Evolutionary conservation across 768 basidiomycete genomes (phyloP).

Genomic region (Phanerochaete carnosa): DNA sequence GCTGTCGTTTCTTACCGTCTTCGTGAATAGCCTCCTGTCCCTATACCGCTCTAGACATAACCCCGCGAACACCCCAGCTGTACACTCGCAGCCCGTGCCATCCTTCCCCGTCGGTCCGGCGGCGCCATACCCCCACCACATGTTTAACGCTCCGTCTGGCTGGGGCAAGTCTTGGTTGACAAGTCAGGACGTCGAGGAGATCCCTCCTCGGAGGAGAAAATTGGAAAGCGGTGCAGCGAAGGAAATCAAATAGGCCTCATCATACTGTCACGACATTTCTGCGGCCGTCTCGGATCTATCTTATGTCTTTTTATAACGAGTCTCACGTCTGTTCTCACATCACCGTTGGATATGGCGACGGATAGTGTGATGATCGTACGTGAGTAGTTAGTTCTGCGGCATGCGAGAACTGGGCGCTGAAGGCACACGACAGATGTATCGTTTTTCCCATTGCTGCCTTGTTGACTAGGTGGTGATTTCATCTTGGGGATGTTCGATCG

Average conservation of each 20-base stretch:
- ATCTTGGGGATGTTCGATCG: not conserved
- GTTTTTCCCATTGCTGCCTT: not conserved
- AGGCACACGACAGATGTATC: not conserved
- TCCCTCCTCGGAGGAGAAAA: conserved; percentile 19
- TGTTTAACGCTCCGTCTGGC: conserved; percentile 45
- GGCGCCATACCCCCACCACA: conserved; percentile 36
- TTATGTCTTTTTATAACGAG: not conserved
- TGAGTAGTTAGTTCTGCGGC: not conserved
- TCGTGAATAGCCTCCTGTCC: conserved; percentile 77
- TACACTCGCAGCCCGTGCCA: conserved; percentile 18
- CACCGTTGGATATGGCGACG: not conserved
- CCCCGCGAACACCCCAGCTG: conserved; percentile 19
- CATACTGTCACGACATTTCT: not conserved
- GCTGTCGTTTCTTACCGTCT: conserved; percentile 70
- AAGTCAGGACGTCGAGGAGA: conserved; percentile 10
- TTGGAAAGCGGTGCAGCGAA: conserved; percentile 22
- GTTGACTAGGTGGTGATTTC: not conserved
- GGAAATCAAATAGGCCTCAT: conserved; percentile 16
- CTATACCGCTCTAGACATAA: conserved; percentile 69
- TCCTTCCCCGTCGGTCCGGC: conserved; percentile 31
- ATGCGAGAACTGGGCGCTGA: not conserved
- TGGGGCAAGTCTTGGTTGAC: conserved; percentile 40
- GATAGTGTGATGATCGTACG: not conserved
- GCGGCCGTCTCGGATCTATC: not conserved
- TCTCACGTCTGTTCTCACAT: not conserved